These are phyloP conservation scores for Xylaria bambusicola DNA, from an alignment of 495 filamentous ascomycete genomes.

Conservation along the genomic window DNA sequence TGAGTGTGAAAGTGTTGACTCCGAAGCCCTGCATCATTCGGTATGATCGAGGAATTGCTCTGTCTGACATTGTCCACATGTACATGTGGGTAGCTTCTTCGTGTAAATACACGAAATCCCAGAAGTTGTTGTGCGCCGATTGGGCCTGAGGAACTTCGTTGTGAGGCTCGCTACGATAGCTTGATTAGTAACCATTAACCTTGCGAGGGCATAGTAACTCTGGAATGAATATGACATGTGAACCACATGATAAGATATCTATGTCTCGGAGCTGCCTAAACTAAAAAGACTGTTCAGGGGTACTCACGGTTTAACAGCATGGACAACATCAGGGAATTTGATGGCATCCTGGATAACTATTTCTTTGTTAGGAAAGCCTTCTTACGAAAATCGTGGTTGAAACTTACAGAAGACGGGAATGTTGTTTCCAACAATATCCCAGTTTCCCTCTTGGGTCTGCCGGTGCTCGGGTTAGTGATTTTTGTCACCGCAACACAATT, in stretches of 20 bases:
- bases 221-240: no score
- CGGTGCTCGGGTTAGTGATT: no score
- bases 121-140: slow-evolving; percentile 66
- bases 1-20: slow-evolving; percentile 78
- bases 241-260: no score
- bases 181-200: no score
- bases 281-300: neutral
- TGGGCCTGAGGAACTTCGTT: slow-evolving; percentile 66
- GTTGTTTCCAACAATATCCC: slow-evolving; percentile 66
- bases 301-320: slow-evolving; percentile 62
- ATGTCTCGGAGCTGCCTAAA: neutral
- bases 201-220: no score
- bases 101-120: slow-evolving; percentile 65
- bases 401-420: slow-evolving; percentile 62
- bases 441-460: slow-evolving; percentile 57
- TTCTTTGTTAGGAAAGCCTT: neutral
- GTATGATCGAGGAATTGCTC: slow-evolving; percentile 75
- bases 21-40: slow-evolving; percentile 94
- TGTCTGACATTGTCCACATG: slow-evolving; percentile 79
- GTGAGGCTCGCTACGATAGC: slow-evolving; percentile 64
- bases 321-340: slow-evolving; percentile 75
- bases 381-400: no score
- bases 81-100: slow-evolving; percentile 83
- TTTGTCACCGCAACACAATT: no score
- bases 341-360: slow-evolving; percentile 48